A percentile compares a stretch with the other conserved stretches of the same genome.
These are phyloP conservation scores for Astragalus glycyphyllos DNA, from an alignment of 306 rosid genomes.

Conservation along the genomic window DNA sequence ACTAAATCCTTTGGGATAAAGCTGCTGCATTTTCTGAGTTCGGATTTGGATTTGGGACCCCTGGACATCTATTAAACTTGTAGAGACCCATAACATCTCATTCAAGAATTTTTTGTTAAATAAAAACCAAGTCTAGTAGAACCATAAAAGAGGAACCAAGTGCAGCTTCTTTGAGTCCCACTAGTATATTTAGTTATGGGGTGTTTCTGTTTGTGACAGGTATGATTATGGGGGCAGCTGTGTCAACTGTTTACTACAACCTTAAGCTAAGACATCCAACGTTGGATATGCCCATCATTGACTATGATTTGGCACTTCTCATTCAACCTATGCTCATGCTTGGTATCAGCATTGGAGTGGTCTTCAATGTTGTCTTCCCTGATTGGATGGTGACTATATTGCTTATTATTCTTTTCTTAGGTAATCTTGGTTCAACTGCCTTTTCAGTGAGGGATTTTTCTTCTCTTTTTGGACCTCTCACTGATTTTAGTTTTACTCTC, in stretches of 20 bases:
- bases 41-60: too few relatives aligned
- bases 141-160: background rate
- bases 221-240: slow-evolving; percentile 93
- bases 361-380: slow-evolving; percentile 81
- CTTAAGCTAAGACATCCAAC: slow-evolving; percentile 85
- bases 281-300: slow-evolving; percentile 72
- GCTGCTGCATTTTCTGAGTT: too few relatives aligned
- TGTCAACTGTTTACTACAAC: slow-evolving; percentile 82
- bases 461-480: background rate
- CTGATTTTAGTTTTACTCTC: slow-evolving; percentile 19
- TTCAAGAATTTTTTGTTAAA: too few relatives aligned
- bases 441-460: background rate
- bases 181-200: background rate
- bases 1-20: too few relatives aligned
- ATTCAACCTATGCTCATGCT: slow-evolving; percentile 97
- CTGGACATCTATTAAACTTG: too few relatives aligned
- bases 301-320: slow-evolving; percentile 88
- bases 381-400: slow-evolving; percentile 96
- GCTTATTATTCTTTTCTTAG: slow-evolving; percentile 78
- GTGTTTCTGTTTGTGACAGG: slow-evolving; percentile 52
- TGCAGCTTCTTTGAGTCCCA: background rate
- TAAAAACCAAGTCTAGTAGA: too few relatives aligned
- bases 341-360: slow-evolving; percentile 93
- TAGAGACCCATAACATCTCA: too few relatives aligned
- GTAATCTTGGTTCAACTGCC: slow-evolving; percentile 47